Evolutionary conservation across 306 rosid species (phyloP), one percentile per base, ranked within the genome.

Genomic region (Medicago truncatula): DNA sequence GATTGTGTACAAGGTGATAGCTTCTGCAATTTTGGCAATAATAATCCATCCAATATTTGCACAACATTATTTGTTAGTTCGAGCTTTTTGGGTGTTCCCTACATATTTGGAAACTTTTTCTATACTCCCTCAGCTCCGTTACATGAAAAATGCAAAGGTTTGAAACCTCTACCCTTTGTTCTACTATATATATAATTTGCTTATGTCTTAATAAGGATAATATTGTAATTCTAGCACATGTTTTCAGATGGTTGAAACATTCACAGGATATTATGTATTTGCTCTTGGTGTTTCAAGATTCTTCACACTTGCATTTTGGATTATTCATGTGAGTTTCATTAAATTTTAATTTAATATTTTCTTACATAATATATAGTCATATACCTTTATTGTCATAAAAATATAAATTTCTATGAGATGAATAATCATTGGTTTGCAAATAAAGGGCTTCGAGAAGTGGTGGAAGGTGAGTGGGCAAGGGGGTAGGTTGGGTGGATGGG

Each of bases 211-310:
- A 18, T 34, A 34, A 34, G 7, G 2, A 20, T 7, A 23, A 44
- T 36, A 64, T 53, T 17, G 1, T 72, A 60, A 69, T 66, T 73
- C 13, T 84, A 2, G 20, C 21, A 14, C 71, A 13, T 46, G 39
- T 69, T 79, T 74, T 23, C 81, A 95, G 97, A 86, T 90, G 86
- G 69, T 95, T 52, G 99, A 95, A 47, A 90, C 97, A 57, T 89
- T 95, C 75, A 89, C 97, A 9, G 91, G 97, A 7, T 86, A 89
- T 43, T 95, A 90, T 67, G 96, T 95, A 18, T 92, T 95, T 75
- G 97, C 99, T 38, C 57, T 95, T 40, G 97, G 99, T 9, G 56
- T 90, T 78, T 86, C 99, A 12, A 92, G 97, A 76, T 90, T 95
- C 85, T 70, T 95, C 2, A 20, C 83, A 7, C 78, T 91, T 4